Base-by-base conservation (phyloP, 352 stramenopile species). In the Phytopythium chamaehyphon region DNA sequence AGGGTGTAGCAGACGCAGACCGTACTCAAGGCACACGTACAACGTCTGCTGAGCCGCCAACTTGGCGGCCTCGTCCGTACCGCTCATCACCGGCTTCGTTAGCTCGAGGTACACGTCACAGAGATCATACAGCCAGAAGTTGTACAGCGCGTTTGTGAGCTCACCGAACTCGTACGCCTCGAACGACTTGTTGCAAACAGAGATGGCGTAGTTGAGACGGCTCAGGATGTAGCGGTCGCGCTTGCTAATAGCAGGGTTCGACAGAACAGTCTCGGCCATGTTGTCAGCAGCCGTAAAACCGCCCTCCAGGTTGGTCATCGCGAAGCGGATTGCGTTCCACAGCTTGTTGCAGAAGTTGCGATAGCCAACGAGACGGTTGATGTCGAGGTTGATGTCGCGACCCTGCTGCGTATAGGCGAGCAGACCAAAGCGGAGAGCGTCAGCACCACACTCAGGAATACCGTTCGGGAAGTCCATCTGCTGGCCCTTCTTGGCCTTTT, bases 281-380 rank as follows among this genome's bases (percentile, higher is more conserved):
- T 70, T 62, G 40, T 86, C 76, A 10, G 80, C 69, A 47, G 67
- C 75, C 8, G 55, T 65, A 37, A 88, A 86, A 15, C 65, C 79
- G 31, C 69, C 73, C 35, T 95, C 96, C 14, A 99, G 75, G 76
- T 98, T 98, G 33, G 93, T 93, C 59, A 99, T 88, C 40, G 96
- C 96, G 70, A 99, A 99, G 44, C 93, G 91, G 47, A 96, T 98
- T 7, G 96, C 97, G 69, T 99, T 99, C 98, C 98, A 99, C 23
- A 99, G 82, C 73, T 99, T 99, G 86, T 99, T 99, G 63, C 98
- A 99, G 69, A 99, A 99, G 71, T 99, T 97, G 52, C 98, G 89
- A 74, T 99, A 99, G 24, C 93, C 95, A 40, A 99, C 96, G 18
- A 99, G 84, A 54, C 96, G 89, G 52, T 99, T 98, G 64, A 99